A percentile compares a stretch with the other conserved stretches of the same genome.
Conservation (phyloP, 169 alveolate species). For the Plasmodium vinckei region DNA sequence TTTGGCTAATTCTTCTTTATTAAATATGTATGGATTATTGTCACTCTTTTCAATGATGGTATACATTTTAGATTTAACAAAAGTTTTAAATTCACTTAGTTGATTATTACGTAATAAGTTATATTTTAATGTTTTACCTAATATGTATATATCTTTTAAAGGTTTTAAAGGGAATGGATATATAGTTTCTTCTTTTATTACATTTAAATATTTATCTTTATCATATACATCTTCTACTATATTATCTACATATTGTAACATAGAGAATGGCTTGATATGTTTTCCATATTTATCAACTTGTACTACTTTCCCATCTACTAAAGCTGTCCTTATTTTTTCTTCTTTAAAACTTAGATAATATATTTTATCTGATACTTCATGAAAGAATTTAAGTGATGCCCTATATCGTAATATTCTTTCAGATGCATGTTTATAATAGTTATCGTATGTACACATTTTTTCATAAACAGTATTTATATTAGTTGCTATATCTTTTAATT, state of each 20-base stretch:
- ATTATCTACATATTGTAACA: slow-evolving; percentile 24
- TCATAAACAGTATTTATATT: background rate
- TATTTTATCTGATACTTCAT: slow-evolving; percentile 3
- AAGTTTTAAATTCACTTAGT: background rate
- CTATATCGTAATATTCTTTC: slow-evolving; percentile 13
- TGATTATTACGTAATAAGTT: background rate
- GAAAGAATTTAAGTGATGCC: slow-evolving; percentile 9
- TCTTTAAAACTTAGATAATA: no score
- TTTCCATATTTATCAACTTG: no score
- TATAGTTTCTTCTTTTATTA: slow-evolving; percentile 18
- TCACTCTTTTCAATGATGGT: slow-evolving; percentile 5
- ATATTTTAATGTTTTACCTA: slow-evolving; percentile 17
- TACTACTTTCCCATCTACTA: background rate
- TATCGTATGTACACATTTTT: background rate
- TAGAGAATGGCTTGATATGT: no score
- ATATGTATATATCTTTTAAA: slow-evolving; percentile 29
- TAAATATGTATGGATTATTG: background rate
- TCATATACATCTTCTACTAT: slow-evolving; percentile 14
- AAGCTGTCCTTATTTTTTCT: background rate
- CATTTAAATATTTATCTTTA: slow-evolving; percentile 12
- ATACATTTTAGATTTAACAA: slow-evolving; percentile 33
- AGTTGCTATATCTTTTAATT: background rate
- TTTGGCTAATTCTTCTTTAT: slow-evolving; percentile 15
- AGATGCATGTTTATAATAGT: slow-evolving; percentile 1
- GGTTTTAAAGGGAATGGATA: slow-evolving; percentile 31